A percentile compares a stretch with the other conserved stretches of the same genome.
Evolutionary conservation across 148 eudicot genomes (phyloP).

Genomic region (Persicaria maculosa): DNA sequence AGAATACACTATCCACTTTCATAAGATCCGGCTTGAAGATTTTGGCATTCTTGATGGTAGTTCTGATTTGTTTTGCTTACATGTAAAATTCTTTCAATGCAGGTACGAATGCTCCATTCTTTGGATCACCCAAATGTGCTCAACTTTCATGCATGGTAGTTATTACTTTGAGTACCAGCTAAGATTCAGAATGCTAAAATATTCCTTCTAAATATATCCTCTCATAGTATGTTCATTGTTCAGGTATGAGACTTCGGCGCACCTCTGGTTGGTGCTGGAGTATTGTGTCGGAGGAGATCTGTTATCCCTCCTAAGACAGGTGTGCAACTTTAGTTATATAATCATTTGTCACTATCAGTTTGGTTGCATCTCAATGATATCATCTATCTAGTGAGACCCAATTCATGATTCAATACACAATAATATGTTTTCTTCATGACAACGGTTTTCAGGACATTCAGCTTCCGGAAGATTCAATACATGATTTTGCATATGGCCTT

Average conservation of each 20-base stretch:
- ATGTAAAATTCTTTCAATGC: constrained; percentile 14
- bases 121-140: constrained; percentile 80
- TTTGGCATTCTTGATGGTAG: not conserved
- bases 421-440: not conserved
- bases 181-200: not conserved
- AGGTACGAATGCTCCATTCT: constrained; percentile 79
- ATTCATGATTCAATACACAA: no score
- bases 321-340: constrained; percentile 14
- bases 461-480: constrained; percentile 95
- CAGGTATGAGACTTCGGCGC: constrained; percentile 96
- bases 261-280: constrained; percentile 89
- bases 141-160: constrained; percentile 80
- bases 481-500: constrained; percentile 67
- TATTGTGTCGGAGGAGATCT: constrained; percentile 99
- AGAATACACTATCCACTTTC: not conserved
- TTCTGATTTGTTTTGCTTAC: not conserved
- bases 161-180: not conserved
- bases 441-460: constrained; percentile 57
- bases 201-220: not conserved
- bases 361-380: not conserved
- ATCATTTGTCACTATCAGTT: not conserved
- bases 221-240: constrained; percentile 6
- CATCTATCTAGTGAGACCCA: not conserved
- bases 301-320: constrained; percentile 75
- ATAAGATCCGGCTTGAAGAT: not conserved